Percentiles rank a stretch among this genome's conserved stretches.
Evolutionary conservation across 495 filamentous ascomycete species (phyloP).

Genomic region (Daldinia concentrica): DNA sequence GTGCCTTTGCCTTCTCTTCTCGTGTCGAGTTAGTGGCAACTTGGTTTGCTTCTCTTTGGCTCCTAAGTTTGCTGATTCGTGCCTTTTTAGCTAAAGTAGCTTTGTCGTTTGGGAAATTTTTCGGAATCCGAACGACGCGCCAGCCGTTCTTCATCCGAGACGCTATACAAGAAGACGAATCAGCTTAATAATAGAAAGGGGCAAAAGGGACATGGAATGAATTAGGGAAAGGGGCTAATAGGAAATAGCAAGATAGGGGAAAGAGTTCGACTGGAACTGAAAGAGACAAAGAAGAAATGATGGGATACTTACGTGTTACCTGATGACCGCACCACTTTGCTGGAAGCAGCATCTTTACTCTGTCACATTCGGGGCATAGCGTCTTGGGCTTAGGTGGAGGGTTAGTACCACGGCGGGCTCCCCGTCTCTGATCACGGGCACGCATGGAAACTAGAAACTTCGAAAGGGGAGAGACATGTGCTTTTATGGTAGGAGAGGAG

Average conservation of each 20-base stretch:
- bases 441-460: slow-evolving; percentile 4
- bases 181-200: slow-evolving; percentile 3
- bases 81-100: background rate
- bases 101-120: background rate
- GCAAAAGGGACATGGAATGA: background rate
- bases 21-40: background rate
- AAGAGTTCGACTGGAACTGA: background rate
- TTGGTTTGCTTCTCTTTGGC: slow-evolving; percentile 2
- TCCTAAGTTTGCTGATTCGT: background rate
- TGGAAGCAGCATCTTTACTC: slow-evolving; percentile 32
- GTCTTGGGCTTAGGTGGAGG: background rate
- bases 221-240: background rate
- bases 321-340: slow-evolving; percentile 29
- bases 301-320: slow-evolving; percentile 26
- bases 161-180: slow-evolving; percentile 15
- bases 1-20: background rate
- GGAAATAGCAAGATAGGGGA: background rate
- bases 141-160: slow-evolving; percentile 32
- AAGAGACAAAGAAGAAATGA: background rate
- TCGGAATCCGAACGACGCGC: slow-evolving; percentile 29
- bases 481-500: background rate
- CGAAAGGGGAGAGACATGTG: background rate
- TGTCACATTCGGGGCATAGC: slow-evolving; percentile 19
- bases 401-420: slow-evolving; percentile 13
- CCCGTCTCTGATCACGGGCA: slow-evolving; percentile 37